These are phyloP conservation scores for Lepidium sativum DNA, from an alignment of 345 rosid genomes.

Conservation along the genomic window DNA sequence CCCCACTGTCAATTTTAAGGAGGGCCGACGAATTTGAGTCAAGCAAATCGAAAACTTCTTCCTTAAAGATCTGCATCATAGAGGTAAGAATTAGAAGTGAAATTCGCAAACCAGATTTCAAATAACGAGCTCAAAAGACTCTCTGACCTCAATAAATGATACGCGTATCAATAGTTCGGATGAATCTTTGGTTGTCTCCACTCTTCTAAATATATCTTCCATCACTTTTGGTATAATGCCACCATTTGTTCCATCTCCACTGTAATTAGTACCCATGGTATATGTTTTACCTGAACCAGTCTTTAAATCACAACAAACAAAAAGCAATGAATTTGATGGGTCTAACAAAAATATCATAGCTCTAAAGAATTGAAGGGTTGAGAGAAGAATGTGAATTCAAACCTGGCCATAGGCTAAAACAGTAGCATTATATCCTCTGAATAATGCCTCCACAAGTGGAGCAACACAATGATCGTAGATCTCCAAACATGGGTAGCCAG, in stretches of 20 bases:
- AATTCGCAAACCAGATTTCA: background rate
- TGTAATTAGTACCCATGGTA: constrained; percentile 91
- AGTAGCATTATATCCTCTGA: constrained; percentile 85
- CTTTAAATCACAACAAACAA: constrained; percentile 25
- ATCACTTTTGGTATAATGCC: constrained; percentile 83
- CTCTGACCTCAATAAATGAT: constrained; percentile 83
- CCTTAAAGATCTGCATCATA: constrained; percentile 70
- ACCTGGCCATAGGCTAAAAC: constrained; percentile 99
- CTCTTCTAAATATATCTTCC: constrained; percentile 61
- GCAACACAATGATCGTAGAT: constrained; percentile 69
- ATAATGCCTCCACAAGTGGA: constrained; percentile 81
- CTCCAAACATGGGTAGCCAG: constrained; percentile 37
- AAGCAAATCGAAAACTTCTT: constrained; percentile 88
- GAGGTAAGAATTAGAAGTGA: background rate
- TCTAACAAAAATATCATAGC: background rate
- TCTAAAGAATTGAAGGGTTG: background rate
- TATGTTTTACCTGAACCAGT: constrained; percentile 95
- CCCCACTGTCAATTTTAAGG: constrained; percentile 40
- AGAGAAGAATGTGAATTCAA: background rate
- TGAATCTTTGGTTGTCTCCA: constrained; percentile 38
- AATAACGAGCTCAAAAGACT: background rate
- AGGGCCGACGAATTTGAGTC: constrained; percentile 44
- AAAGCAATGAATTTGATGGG: background rate
- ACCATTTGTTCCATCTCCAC: constrained; percentile 45
- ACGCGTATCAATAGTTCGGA: constrained; percentile 71